These are phyloP conservation scores for Vicia faba DNA, from an alignment of 306 rosid genomes.

Conservation along the genomic window DNA sequence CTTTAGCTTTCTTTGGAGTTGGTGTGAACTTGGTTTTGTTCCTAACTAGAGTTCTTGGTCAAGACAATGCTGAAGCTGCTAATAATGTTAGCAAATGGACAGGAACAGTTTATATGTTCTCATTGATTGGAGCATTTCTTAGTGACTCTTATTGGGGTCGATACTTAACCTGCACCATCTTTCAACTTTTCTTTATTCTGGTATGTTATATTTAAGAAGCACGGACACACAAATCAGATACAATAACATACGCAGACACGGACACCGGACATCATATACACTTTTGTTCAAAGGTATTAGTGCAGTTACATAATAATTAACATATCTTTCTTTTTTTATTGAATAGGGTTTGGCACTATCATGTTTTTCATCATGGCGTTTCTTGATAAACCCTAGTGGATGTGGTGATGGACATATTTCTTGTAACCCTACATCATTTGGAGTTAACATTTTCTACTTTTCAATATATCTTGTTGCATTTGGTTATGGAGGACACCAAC, in stretches of 20 bases:
- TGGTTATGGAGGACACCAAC: conserved; percentile 78
- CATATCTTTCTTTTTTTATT: background rate
- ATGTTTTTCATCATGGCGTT: conserved; percentile 53
- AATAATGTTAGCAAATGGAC: conserved; percentile 70
- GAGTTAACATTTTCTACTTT: conserved; percentile 51
- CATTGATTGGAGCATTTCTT: conserved; percentile 63
- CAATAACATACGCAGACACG: no score
- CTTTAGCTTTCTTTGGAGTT: conserved; percentile 70
- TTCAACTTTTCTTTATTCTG: conserved; percentile 56
- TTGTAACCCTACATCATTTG: conserved; percentile 47
- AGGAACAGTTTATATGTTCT: conserved; percentile 67
- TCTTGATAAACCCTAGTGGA: conserved; percentile 57
- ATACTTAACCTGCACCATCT: conserved; percentile 58
- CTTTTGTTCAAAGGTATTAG: no score
- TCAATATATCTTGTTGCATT: conserved; percentile 66
- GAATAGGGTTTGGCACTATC: conserved; percentile 59
- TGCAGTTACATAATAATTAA: no score
- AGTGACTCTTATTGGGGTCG: conserved; percentile 77
- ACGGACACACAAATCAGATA: no score
- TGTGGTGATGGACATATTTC: conserved; percentile 50
- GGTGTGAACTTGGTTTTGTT: conserved; percentile 71
- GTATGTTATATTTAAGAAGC: conserved; percentile 9
- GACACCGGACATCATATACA: no score
- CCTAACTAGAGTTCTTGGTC: conserved; percentile 62
- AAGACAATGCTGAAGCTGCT: conserved; percentile 61